Base-by-base conservation (phyloP, 2,329 filamentous ascomycete species). In the Aspergillus amoenus region DNA sequence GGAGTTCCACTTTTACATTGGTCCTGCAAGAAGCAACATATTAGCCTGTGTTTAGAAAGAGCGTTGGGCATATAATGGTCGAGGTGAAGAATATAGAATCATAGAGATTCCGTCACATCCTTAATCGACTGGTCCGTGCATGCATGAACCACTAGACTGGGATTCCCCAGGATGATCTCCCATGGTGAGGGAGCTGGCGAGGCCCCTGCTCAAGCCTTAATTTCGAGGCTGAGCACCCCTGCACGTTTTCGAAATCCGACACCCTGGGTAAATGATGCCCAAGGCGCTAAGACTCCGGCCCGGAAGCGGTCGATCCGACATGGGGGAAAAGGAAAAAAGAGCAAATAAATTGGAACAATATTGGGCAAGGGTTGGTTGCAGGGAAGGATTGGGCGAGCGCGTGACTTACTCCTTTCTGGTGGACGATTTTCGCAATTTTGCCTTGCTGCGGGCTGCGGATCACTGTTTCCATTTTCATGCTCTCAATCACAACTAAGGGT, bases 381-480 rank as follows among this genome's bases (percentile, higher is more conserved):
- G 43, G 44, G 30, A 47, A 53, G 17, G 39, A 30, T 51, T 54
- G 34, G 49, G 46, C 30, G 34, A 45, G 24, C 48, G 56, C 55
- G 56, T 66, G 63, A 76, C 86, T 80, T 80, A 90, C 88, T 58
- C 90, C 90, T 77, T 88, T 84, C 68, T 87, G 85, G 69, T 92
- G 89, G 40, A 88, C 88, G 56, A 93, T 76, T 70, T 85, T 88
- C 71, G 89, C 87, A 60, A 93, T 83, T 1, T 86, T 78, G 6
- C 89, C 89, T 57, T 85, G 82, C 61, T 90, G 88, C 7, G 89
- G 89, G 52, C 88, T 90, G 59, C 89, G 82, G 65, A 93, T 92
- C 1, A 92, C 87, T 2, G 89, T 93, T 72, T 93, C 89, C 89
- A 93, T 93, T 80, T 93, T 93, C 89, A 93, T 93, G 57, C 89